These are phyloP conservation scores for Penicillium decumbens DNA, from an alignment of 2,329 filamentous ascomycete species.

Conservation along the genomic window DNA sequence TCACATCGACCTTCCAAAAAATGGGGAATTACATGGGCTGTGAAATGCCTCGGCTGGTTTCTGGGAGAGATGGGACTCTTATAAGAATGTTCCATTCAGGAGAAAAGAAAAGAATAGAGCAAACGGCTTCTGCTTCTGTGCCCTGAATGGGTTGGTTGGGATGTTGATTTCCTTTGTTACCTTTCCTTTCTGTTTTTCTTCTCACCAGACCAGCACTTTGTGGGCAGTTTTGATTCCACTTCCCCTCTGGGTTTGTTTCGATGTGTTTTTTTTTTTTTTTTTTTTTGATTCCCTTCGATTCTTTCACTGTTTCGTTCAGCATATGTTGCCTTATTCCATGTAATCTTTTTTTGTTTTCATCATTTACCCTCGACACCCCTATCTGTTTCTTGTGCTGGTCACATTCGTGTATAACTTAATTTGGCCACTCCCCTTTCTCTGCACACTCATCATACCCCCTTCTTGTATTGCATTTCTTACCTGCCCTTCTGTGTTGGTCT, in stretches of 20 bases:
- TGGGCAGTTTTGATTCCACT: slow-evolving; percentile 33
- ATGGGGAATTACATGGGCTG: slow-evolving; percentile 4
- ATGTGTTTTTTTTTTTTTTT: slow-evolving; percentile 21
- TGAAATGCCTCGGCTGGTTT: slow-evolving; percentile 1
- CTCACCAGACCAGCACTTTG: slow-evolving; percentile 16
- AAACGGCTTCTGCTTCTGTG: slow-evolving; percentile 15
- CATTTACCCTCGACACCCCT: slow-evolving; percentile 11
- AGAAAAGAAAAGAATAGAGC: slow-evolving; percentile 17
- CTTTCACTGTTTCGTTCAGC: slow-evolving; percentile 20
- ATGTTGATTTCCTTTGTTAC: slow-evolving; percentile 46
- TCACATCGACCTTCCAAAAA: background rate
- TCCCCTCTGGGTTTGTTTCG: slow-evolving; percentile 31
- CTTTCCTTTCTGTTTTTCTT: slow-evolving; percentile 1
- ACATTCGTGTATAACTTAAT: slow-evolving; percentile 41
- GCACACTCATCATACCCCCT: slow-evolving; percentile 32
- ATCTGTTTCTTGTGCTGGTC: slow-evolving; percentile 38
- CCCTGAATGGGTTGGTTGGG: slow-evolving; percentile 4
- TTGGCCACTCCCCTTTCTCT: slow-evolving; percentile 23
- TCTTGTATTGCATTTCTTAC: slow-evolving; percentile 30
- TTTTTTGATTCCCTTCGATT: slow-evolving; percentile 11
- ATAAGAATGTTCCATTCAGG: slow-evolving; percentile 9
- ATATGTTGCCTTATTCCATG: slow-evolving; percentile 27
- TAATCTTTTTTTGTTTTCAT: slow-evolving; percentile 28
- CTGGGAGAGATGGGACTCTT: slow-evolving; percentile 5
- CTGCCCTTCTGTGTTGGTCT: slow-evolving; percentile 23